Evolutionary conservation across 257 asterid genomes (phyloP).

Genomic region (Solanum chilense): DNA sequence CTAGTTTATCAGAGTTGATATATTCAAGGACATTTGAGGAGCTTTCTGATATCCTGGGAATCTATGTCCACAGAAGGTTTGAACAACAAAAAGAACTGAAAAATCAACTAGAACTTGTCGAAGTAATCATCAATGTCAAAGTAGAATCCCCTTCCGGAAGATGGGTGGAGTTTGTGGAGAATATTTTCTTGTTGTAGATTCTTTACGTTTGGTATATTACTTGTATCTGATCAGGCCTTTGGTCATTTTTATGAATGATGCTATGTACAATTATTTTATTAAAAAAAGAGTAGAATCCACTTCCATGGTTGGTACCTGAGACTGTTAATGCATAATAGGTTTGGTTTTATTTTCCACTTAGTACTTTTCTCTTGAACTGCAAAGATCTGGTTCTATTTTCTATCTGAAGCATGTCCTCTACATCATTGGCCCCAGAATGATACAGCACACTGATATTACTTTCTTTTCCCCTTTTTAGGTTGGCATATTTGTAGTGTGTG

Average conservation of each 20-base stretch:
- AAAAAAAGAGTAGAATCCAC: neutral
- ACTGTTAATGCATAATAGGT: neutral
- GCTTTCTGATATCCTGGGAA: neutral
- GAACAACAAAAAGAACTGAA: neutral
- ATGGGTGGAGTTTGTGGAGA: neutral
- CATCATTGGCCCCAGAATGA: neutral
- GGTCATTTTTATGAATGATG: neutral
- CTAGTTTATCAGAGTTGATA: neutral
- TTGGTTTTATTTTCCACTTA: neutral
- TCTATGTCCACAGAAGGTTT: neutral
- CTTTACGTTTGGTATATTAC: neutral
- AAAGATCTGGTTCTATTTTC: neutral
- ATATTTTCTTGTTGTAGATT: neutral
- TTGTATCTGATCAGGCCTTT: neutral
- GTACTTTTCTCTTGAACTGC: neutral
- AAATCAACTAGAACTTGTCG: neutral
- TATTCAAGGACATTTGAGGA: neutral
- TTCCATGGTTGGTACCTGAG: neutral
- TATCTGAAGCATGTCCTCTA: neutral
- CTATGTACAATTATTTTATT: neutral
- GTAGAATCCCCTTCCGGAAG: neutral
- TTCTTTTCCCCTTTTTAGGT: slow-evolving; percentile 36
- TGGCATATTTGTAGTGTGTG: slow-evolving; percentile 99
- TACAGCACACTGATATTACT: slow-evolving; percentile 2
- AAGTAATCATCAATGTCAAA: neutral